Base-by-base conservation (phyloP, 2,329 filamentous ascomycete species). In the Sporothrix brunneoviolacea region DNA sequence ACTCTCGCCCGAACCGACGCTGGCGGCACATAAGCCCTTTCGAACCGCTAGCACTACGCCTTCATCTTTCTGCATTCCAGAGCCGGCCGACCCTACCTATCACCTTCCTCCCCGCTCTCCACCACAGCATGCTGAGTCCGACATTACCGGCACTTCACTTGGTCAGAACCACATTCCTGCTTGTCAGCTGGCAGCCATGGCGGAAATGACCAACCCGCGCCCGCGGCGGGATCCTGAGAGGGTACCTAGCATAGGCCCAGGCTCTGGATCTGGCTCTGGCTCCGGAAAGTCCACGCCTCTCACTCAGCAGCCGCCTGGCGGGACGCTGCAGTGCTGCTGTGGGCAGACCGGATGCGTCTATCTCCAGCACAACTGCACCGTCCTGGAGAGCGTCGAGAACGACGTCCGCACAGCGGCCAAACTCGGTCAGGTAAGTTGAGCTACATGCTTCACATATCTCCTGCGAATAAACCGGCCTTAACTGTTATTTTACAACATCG, bases 321-420 rank as follows among this genome's bases (percentile, higher is more conserved):
- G 69, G 10, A 21, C 51, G 16, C 63, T 82, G 56, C 72, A 69
- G 45, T 97, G 93, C 75, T 98, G 91, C 71, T 98, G 91, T 71
- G 91, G 90, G 51, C 83, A 82, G 58, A 65, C 74, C 55, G 83
- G 89, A 61, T 97, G 91, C 68, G 78, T 83, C 59, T 88, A 86
- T 64, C 76, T 96, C 55, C 82, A 80, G 66, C 84, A 91, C 69
- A 96, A 91, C 69, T 84, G 83, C 66, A 76, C 78, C 40, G 76
- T 89, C 55, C 75, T 97, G 41, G 83, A 88, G 59, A 84, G 80
- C 54, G 77, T 97, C 57, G 91, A 97, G 69, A 86, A 84, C 60
- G 88, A 96, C 70, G 86, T 96, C 48, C 83, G 84, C 60, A 88
- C 82, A 47, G 93, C 93, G 36, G 93, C 90, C 43, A 79, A 86